A percentile compares a stretch with the other conserved stretches of the same genome.
These are phyloP conservation scores for Sinapis alba DNA, from an alignment of 441 rosid genomes.

Conservation along the genomic window DNA sequence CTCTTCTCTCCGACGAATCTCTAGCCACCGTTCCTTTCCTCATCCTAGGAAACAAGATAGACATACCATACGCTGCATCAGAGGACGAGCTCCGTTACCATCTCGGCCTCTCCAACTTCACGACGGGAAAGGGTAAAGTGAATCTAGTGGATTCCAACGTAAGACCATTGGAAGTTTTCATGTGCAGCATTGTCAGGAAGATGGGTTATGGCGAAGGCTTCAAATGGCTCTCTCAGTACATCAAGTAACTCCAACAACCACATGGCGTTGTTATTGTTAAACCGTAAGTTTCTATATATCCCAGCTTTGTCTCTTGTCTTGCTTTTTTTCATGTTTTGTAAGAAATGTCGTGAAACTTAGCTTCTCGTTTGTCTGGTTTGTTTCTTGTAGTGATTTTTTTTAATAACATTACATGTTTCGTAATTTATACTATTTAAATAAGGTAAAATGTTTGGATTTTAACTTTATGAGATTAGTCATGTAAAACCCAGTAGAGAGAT, in stretches of 20 bases:
- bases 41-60: conserved; percentile 84
- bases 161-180: conserved; percentile 86
- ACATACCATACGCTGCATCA: conserved; percentile 86
- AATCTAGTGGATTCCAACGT: conserved; percentile 68
- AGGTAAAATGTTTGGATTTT: neutral
- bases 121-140: conserved; percentile 89
- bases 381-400: neutral
- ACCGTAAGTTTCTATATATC: conserved; percentile 3
- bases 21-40: conserved; percentile 83
- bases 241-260: conserved; percentile 49
- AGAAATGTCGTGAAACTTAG: conserved; percentile 32
- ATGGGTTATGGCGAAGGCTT: conserved; percentile 93
- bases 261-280: conserved; percentile 5
- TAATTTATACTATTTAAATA: conserved; percentile 15
- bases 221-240: conserved; percentile 88
- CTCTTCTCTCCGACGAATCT: conserved; percentile 84
- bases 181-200: conserved; percentile 94
- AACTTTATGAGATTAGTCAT: conserved; percentile 27
- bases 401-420: conserved; percentile 6
- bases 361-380: conserved; percentile 20
- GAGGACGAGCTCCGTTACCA: conserved; percentile 87
- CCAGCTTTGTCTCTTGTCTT: conserved; percentile 34
- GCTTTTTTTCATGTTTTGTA: conserved; percentile 43
- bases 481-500: conserved; percentile 19
- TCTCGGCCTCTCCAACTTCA: conserved; percentile 81